Conservation (phyloP, 208 protist species). For the Tritrichomonas foetus region DNA sequence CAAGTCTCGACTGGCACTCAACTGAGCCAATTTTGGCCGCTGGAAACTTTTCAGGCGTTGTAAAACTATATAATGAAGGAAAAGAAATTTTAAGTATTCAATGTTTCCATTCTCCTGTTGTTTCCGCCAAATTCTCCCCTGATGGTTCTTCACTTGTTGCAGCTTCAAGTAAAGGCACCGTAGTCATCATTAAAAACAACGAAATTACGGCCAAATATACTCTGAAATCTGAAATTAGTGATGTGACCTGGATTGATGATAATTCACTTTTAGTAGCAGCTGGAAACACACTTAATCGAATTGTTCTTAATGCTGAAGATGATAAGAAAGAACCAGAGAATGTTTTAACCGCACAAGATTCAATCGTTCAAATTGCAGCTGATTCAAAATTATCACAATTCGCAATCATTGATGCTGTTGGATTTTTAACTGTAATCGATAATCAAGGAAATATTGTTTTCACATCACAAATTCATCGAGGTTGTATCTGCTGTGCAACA, state of each 20-base stretch:
- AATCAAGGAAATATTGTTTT: background rate
- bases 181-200: background rate
- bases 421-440: background rate
- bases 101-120: background rate
- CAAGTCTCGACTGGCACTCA: background rate
- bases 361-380: background rate
- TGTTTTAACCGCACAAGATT: background rate
- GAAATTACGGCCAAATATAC: background rate
- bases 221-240: background rate
- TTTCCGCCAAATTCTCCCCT: background rate
- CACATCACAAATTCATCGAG: background rate
- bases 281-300: background rate
- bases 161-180: background rate
- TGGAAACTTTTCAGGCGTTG: background rate
- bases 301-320: background rate
- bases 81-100: background rate
- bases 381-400: background rate
- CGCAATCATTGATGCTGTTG: background rate
- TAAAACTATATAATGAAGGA: background rate
- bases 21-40: background rate
- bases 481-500: background rate
- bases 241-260: background rate
- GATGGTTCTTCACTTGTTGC: background rate
- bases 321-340: background rate
- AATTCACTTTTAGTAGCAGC: background rate